Percentiles rank a stretch among this genome's conserved stretches.
These are phyloP conservation scores for Tylopilus plumbeoviolaceoides DNA, from an alignment of 768 basidiomycete genomes.

Conservation along the genomic window DNA sequence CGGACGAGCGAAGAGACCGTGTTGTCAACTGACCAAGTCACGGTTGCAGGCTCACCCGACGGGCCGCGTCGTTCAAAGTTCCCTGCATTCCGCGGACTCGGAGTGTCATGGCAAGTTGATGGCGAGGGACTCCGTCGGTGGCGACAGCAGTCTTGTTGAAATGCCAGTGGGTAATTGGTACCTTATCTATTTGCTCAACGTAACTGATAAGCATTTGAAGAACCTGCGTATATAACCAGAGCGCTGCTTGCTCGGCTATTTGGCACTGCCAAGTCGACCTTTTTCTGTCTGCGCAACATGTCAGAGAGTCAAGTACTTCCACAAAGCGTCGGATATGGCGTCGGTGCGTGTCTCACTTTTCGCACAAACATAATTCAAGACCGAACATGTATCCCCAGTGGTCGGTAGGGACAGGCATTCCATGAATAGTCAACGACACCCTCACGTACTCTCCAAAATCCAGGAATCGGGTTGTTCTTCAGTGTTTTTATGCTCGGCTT, in stretches of 20 bases:
- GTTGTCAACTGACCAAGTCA: too few species aligned
- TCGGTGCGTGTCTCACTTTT: slow-evolving; percentile 43
- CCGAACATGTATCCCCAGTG: slow-evolving; percentile 33
- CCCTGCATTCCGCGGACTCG: too few species aligned
- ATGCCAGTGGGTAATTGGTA: background rate
- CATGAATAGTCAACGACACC: background rate
- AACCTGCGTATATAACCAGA: slow-evolving; percentile 3
- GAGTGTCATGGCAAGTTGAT: too few species aligned
- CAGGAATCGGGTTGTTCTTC: slow-evolving; percentile 87
- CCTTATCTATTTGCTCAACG: slow-evolving; percentile 18
- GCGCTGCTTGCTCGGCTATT: background rate
- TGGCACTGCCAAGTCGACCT: background rate
- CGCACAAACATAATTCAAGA: background rate
- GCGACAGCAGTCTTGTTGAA: background rate
- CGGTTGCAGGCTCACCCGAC: too few species aligned
- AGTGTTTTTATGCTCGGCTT: slow-evolving; percentile 74
- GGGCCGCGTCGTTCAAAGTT: too few species aligned
- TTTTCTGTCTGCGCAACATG: slow-evolving; percentile 12
- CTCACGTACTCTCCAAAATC: slow-evolving; percentile 4
- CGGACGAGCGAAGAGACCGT: too few species aligned
- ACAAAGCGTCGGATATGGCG: slow-evolving; percentile 83
- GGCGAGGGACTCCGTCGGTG: too few species aligned
- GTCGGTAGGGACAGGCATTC: slow-evolving; percentile 37
- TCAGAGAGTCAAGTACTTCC: slow-evolving; percentile 47
- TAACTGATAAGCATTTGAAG: slow-evolving; percentile 15